Evolutionary conservation across 768 basidiomycete species (phyloP).

Genomic region (Russula ochroleuca): DNA sequence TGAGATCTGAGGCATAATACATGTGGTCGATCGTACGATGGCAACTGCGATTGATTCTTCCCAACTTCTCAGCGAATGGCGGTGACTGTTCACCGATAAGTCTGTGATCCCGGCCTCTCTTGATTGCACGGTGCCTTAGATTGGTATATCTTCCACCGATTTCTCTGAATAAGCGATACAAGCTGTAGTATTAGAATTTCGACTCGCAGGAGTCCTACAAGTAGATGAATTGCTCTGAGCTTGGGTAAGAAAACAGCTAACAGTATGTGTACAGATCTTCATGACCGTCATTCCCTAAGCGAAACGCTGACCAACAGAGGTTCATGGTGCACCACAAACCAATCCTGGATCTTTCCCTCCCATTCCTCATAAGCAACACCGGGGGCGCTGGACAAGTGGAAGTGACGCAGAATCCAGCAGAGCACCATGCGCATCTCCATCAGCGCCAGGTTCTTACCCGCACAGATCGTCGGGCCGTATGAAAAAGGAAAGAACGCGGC

Average conservation of each 20-base stretch:
- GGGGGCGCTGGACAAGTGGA: slow-evolving; percentile 30
- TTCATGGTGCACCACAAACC: slow-evolving; percentile 17
- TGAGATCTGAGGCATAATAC: no score
- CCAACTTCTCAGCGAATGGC: no score
- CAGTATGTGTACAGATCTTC: not conserved
- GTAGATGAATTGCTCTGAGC: not conserved
- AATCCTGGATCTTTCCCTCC: slow-evolving; percentile 16
- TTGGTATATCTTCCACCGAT: no score
- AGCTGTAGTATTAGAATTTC: not conserved
- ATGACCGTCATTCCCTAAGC: slow-evolving; percentile 3
- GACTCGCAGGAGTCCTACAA: not conserved
- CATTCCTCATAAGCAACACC: slow-evolving; percentile 11
- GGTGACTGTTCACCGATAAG: no score
- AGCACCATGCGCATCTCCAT: slow-evolving; percentile 41
- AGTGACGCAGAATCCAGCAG: slow-evolving; percentile 37
- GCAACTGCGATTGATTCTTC: no score
- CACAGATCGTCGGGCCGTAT: slow-evolving; percentile 41
- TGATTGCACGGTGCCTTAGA: no score
- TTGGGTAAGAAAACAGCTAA: not conserved
- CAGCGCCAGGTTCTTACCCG: slow-evolving; percentile 42
- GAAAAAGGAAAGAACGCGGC: slow-evolving; percentile 45
- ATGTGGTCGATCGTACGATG: no score
- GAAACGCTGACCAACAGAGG: slow-evolving; percentile 9
- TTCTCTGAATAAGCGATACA: no score
- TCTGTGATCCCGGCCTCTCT: no score